Conservation (phyloP, 164 flowering plant genomes). For the Tinospora cordifolia region DNA sequence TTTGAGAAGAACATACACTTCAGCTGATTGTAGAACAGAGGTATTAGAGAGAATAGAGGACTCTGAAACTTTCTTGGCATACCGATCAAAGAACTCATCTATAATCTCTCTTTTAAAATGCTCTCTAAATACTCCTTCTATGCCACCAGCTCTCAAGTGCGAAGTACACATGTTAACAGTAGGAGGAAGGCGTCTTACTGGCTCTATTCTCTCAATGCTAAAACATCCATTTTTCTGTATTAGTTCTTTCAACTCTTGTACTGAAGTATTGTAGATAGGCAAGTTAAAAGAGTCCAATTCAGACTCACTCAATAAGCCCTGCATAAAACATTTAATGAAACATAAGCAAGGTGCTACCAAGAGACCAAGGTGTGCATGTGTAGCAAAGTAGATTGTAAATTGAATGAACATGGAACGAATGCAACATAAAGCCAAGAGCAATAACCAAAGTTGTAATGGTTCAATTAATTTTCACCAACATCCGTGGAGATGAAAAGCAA, state of each 20-base stretch:
- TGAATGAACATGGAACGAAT: neutral
- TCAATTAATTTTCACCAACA: neutral
- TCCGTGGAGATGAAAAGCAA: neutral
- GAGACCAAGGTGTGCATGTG: neutral
- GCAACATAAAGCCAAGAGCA: neutral
- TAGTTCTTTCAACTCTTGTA: conserved; percentile 5
- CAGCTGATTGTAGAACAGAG: neutral
- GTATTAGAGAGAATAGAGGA: neutral
- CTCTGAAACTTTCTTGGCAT: conserved; percentile 7
- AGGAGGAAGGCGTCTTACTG: neutral
- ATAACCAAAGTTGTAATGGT: neutral
- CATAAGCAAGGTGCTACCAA: neutral
- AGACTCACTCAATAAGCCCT: conserved; percentile 17
- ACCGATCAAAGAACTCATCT: conserved; percentile 23
- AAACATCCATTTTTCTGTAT: conserved; percentile 14
- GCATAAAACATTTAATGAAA: neutral
- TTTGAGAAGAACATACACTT: conserved; percentile 12
- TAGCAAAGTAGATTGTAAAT: too few species aligned
- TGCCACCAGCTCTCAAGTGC: neutral
- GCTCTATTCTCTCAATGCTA: conserved; percentile 12
- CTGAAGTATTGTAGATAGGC: conserved; percentile 15
- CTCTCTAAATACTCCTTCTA: conserved; percentile 25
- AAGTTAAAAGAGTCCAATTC: conserved; percentile 22
- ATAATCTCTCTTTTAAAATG: conserved; percentile 37
- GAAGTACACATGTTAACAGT: neutral